phyloP scores from a whole-genome alignment of 805 yeast species.

The Yarrowia keelungensis region DNA sequence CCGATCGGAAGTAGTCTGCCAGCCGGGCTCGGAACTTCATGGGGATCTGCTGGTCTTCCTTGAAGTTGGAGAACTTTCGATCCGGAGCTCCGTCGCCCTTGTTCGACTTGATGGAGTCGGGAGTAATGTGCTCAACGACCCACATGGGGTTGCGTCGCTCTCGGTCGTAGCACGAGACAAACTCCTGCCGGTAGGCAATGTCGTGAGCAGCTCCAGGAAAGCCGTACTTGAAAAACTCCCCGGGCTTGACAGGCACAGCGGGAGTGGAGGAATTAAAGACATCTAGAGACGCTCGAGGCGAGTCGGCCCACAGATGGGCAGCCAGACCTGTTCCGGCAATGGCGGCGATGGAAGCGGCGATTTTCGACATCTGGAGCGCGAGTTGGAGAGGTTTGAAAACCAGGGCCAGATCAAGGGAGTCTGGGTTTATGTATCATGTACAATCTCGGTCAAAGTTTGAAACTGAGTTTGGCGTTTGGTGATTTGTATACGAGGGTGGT shows the following conservation, averaged over 20 bases:
- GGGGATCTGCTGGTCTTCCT: slow-evolving; percentile 87
- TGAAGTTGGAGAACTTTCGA: slow-evolving; percentile 80
- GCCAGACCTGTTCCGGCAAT: slow-evolving; percentile 35
- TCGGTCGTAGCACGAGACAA: slow-evolving; percentile 85
- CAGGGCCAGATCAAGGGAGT: too few relatives aligned
- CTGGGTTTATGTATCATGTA: neutral
- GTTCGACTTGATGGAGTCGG: slow-evolving; percentile 60
- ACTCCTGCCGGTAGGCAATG: slow-evolving; percentile 73
- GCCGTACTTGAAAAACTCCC: slow-evolving; percentile 64
- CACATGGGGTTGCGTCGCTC: slow-evolving; percentile 79
- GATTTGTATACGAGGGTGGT: too few relatives aligned
- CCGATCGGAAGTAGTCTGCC: slow-evolving; percentile 89
- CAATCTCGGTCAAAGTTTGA: neutral
- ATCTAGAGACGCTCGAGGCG: slow-evolving; percentile 28
- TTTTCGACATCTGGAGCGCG: slow-evolving; percentile 15
- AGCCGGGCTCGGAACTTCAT: slow-evolving; percentile 73
- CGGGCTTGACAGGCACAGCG: slow-evolving; percentile 16
- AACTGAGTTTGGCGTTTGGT: too few relatives aligned
- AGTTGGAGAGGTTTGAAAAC: neutral
- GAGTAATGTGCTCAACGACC: slow-evolving; percentile 85
- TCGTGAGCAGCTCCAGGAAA: slow-evolving; percentile 96
- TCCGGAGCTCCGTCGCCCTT: slow-evolving; percentile 55
- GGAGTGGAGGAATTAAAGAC: neutral
- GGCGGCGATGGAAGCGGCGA: slow-evolving; percentile 32
- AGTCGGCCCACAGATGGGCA: slow-evolving; percentile 36